Percentiles rank a stretch among this genome's conserved stretches.
Evolutionary conservation across 805 yeast genomes (phyloP).

Genomic region (Maudiozyma saulgeensis): DNA sequence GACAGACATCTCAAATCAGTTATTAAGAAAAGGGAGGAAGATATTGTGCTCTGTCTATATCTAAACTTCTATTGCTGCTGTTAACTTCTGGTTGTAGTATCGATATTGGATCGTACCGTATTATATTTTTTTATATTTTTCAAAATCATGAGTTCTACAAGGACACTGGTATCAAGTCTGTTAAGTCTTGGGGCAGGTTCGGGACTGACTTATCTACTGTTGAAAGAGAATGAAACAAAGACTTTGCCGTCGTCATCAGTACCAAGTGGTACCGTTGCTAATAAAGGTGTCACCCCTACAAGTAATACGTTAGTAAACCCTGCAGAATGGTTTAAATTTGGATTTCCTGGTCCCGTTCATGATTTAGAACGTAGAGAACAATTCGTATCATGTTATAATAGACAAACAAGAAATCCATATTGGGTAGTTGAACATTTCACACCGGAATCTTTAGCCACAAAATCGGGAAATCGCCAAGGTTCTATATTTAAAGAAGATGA

Average conservation of each 20-base stretch:
- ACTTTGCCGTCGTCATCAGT: too few relatives aligned
- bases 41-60: too few relatives aligned
- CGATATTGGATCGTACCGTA: background rate
- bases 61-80: too few relatives aligned
- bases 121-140: background rate
- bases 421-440: constrained; percentile 86
- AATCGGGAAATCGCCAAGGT: constrained; percentile 64
- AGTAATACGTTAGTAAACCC: constrained; percentile 34
- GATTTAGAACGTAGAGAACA: constrained; percentile 68
- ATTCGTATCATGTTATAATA: constrained; percentile 77
- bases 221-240: background rate
- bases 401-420: constrained; percentile 76
- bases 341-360: constrained; percentile 92
- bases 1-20: too few relatives aligned
- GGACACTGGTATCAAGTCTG: background rate
- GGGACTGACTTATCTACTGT: background rate
- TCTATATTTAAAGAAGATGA: constrained; percentile 86
- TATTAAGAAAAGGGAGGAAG: too few relatives aligned
- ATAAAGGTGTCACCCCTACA: background rate
- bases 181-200: constrained; percentile 1
- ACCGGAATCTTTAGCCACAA: constrained; percentile 47
- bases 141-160: background rate
- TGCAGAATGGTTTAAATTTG: constrained; percentile 75
- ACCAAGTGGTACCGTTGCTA: background rate
- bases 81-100: background rate